Evolutionary conservation across 2,329 filamentous ascomycete genomes (phyloP), one percentile per base, ranked within the genome.

Genomic region (Cladosporium sp.): DNA sequence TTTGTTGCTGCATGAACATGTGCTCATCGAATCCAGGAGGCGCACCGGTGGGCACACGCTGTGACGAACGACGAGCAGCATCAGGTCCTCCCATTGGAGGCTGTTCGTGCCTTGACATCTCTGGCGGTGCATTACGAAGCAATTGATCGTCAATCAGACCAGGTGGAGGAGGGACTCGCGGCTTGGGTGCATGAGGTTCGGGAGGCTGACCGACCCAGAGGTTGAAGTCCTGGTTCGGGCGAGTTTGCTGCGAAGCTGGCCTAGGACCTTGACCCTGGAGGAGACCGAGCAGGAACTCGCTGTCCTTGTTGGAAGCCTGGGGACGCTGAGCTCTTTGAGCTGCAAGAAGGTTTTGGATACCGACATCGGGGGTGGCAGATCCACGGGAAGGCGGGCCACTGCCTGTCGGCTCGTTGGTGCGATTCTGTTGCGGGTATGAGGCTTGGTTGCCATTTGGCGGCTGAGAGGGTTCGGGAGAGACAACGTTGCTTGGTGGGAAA

Each of bases 251-350:
- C n/a, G 68, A 67, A 39, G 69, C 57, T 18, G 67, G 51, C 18
- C 40, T 66, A 45, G 53, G 64, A 62, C 43, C 64, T 65, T 42
- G 62, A 59, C 20, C 60, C 22, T 27, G 22, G 22, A 95, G 93
- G 25, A 95, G 76, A 54, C 84, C 86, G 69, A 95, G 87, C 42
- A 95, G 72, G 64, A 93, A 91, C 56, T 94, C 86, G n/a, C 85
- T 81, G 59, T 92, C 87, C 39, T 63, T 61, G 54, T 62, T 63
- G 64, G 78, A 83, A 55, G 65, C 68, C 13, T 65, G 62, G 8
- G 64, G 53, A 40, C 69, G 64, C 35, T 60, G 71, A 49, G 54
- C 72, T 62, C 65, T 69, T 65, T 51, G 67, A 38, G 65, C 65
- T 32, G 68, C 71, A 54, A 67, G 62, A 33, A 69, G 46, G 30